Evolutionary conservation across 805 yeast genomes (phyloP).

Genomic region (Yarrowia porcina): DNA sequence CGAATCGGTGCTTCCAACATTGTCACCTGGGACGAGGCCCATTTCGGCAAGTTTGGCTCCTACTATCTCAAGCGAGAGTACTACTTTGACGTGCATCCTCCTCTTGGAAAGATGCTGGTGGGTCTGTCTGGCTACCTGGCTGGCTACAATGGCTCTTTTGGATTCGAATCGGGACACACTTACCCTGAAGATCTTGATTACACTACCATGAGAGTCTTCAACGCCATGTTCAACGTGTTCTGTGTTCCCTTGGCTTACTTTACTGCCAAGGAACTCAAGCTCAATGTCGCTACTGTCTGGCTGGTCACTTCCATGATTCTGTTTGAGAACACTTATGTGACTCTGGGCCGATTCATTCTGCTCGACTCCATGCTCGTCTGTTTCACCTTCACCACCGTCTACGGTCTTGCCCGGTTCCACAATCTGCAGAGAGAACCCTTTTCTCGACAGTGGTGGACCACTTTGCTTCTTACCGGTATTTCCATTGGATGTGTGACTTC

Average conservation of each 20-base stretch:
- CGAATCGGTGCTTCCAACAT: slow-evolving; percentile 62
- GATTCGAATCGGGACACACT: slow-evolving; percentile 73
- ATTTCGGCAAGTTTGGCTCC: slow-evolving; percentile 95
- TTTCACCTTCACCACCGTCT: slow-evolving; percentile 81
- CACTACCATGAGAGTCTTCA: slow-evolving; percentile 79
- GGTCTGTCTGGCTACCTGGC: slow-evolving; percentile 85
- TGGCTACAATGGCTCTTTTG: slow-evolving; percentile 84
- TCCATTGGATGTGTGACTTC: slow-evolving; percentile 86
- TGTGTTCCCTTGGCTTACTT: slow-evolving; percentile 85
- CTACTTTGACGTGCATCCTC: slow-evolving; percentile 97
- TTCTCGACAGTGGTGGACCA: slow-evolving; percentile 85
- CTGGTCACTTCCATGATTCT: slow-evolving; percentile 68
- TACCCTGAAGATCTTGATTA: slow-evolving; percentile 78
- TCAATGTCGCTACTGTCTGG: slow-evolving; percentile 69
- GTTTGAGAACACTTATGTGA: slow-evolving; percentile 77
- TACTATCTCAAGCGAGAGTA: slow-evolving; percentile 83
- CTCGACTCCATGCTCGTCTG: slow-evolving; percentile 88
- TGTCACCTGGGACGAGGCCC: slow-evolving; percentile 97
- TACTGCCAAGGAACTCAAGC: slow-evolving; percentile 74
- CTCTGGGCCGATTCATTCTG: slow-evolving; percentile 83
- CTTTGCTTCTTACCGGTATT: slow-evolving; percentile 82
- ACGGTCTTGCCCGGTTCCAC: slow-evolving; percentile 69
- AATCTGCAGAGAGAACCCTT: slow-evolving; percentile 58
- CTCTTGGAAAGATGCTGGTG: slow-evolving; percentile 88
- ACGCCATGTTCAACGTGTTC: slow-evolving; percentile 76